These are phyloP conservation scores for Aureobasidium sp. DNA, from an alignment of 2,329 filamentous ascomycete species.

Conservation along the genomic window DNA sequence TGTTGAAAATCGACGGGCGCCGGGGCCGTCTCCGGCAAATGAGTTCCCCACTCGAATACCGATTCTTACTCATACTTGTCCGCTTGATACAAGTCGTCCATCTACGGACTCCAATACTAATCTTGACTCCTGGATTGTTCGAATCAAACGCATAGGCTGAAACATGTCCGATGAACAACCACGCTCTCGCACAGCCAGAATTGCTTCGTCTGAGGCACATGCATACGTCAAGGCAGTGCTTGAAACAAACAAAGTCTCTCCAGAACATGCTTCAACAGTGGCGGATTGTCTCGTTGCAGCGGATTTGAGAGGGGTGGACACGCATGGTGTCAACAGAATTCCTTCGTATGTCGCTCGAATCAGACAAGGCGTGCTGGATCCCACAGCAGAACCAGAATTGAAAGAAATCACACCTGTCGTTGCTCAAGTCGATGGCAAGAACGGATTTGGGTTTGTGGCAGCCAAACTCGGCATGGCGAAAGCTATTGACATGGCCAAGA, in stretches of 20 bases:
- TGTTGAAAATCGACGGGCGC: background rate
- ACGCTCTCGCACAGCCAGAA: background rate
- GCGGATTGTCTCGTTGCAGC: constrained; percentile 61
- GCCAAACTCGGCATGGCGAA: constrained; percentile 57
- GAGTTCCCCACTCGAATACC: background rate
- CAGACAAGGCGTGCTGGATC: constrained; percentile 58
- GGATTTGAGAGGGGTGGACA: constrained; percentile 69
- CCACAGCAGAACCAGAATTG: constrained; percentile 51
- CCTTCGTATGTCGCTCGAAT: constrained; percentile 68
- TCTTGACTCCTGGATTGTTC: background rate
- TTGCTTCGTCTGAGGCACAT: constrained; percentile 23
- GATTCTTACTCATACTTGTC: background rate
- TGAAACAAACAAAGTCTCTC: constrained; percentile 51
- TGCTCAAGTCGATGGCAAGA: constrained; percentile 57
- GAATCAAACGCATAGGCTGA: background rate
- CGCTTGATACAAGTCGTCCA: background rate
- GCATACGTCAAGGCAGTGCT: constrained; percentile 49
- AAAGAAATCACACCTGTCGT: constrained; percentile 61
- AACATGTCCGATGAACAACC: background rate
- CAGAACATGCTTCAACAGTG: constrained; percentile 52
- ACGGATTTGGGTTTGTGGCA: constrained; percentile 67
- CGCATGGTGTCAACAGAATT: constrained; percentile 67
- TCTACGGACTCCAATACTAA: no score
- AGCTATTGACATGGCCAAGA: constrained; percentile 59
- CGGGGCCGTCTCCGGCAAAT: background rate